phyloP scores from a whole-genome alignment of 208 protist species.

The Wallacemonas sp. region DNA sequence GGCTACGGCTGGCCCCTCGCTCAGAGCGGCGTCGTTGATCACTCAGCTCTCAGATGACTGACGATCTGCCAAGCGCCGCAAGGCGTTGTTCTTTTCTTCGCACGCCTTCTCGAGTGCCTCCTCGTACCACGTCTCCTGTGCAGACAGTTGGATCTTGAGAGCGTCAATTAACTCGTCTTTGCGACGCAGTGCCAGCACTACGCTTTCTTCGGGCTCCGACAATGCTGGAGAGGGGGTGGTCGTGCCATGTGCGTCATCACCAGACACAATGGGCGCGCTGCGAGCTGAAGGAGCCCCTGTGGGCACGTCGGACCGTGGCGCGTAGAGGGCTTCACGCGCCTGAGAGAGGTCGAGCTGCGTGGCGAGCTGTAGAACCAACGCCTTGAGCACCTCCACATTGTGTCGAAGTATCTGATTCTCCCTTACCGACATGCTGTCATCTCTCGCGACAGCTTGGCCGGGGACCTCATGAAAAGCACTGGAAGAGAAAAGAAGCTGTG shows the following conservation, averaged over 20 bases:
- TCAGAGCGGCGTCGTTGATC: background rate
- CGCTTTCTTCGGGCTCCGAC: too few relatives aligned
- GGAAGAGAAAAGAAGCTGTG: too few relatives aligned
- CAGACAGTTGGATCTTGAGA: conserved; percentile 5
- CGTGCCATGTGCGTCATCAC: background rate
- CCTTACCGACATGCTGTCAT: too few relatives aligned
- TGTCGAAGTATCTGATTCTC: conserved; percentile 21
- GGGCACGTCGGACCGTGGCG: background rate
- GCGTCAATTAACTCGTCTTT: conserved; percentile 18
- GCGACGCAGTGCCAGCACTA: conserved; percentile 5
- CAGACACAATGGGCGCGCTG: too few relatives aligned
- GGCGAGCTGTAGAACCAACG: conserved; percentile 23
- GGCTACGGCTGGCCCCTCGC: background rate
- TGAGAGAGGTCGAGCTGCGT: conserved; percentile 27
- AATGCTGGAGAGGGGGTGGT: too few relatives aligned
- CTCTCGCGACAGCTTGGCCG: too few relatives aligned
- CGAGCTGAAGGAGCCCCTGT: too few relatives aligned
- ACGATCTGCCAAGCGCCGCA: background rate
- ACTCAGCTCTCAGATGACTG: too few relatives aligned
- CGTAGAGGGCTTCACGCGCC: conserved; percentile 9
- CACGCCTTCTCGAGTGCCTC: background rate
- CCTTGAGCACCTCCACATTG: conserved; percentile 43
- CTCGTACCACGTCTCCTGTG: conserved; percentile 12
- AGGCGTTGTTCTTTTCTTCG: conserved; percentile 10
- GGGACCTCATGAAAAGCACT: too few relatives aligned